Base-by-base conservation (phyloP, 2,329 filamentous ascomycete genomes). In the Colletotrichum sansevieriae region DNA sequence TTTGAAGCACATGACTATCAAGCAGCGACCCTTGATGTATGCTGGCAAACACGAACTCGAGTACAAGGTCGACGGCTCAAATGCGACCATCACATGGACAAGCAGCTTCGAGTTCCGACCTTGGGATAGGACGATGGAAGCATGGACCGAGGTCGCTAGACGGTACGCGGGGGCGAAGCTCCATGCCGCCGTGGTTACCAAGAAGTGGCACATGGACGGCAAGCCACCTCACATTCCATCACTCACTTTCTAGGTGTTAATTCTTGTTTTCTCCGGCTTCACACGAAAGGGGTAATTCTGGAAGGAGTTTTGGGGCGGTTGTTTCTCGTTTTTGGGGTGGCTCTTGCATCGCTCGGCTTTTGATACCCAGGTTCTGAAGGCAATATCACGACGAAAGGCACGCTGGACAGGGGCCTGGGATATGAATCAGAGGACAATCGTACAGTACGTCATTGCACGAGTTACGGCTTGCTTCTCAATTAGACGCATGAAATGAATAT, bases 21-120 rank as follows among this genome's bases (percentile, higher is more conserved):
- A 61, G 41, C 73, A 74, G 56, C 64, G 73, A n/a, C 71, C 71
- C 15, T 65, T 73, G 13, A 73, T 74, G 73, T 74, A 72, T 63
- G 73, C 73, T 1, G 73, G 73, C n/a, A 73, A 70, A 65, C 73
- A 74, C 44, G 52, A 68, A 33, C 69, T 74, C 18, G 57, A 61
- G 44, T 74, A 74, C 57, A 46, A 20, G 11, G 66, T 71, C 13
- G 37, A 63, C 12, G 44, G 64, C 18, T 29, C 22, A 9, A 29
- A 43, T 43, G 69, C 70, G 8, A 65, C 13, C 22, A 8, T 74
- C 39, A 57, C 63, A 6, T 72, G 72, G 70, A 63, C 47, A 3
- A 74, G 72, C 62, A 72, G 72, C 5, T 74, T 74, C 39, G 68
- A 63, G 1, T 74, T 74, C 47, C 58, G 63, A 69, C 72, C 72